A percentile compares a stretch with the other conserved stretches of the same genome.
These are phyloP conservation scores for Candida chauliodis DNA, from an alignment of 805 yeast species.

Conservation along the genomic window DNA sequence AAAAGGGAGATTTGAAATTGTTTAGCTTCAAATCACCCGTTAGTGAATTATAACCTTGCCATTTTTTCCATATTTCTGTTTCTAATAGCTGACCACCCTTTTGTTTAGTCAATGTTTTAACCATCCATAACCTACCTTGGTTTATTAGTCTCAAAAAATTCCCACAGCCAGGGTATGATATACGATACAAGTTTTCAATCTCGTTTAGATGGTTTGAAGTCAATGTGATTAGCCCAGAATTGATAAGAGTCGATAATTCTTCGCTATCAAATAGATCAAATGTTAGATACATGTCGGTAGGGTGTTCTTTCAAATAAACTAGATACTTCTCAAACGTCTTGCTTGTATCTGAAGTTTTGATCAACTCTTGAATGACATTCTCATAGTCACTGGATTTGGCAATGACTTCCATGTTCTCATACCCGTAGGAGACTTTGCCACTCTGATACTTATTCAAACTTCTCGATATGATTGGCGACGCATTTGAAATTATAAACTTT, in stretches of 20 bases:
- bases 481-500: conserved; percentile 40
- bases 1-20: conserved; percentile 43
- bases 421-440: conserved; percentile 40
- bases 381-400: conserved; percentile 23
- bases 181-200: conserved; percentile 38
- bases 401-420: conserved; percentile 39
- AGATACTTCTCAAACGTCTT: conserved; percentile 9
- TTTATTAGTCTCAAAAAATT: conserved; percentile 43
- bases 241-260: conserved; percentile 30
- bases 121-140: conserved; percentile 43
- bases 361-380: conserved; percentile 15
- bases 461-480: conserved; percentile 43
- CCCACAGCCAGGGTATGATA: conserved; percentile 52
- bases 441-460: conserved; percentile 25
- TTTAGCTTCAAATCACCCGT: conserved; percentile 29
- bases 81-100: conserved; percentile 45
- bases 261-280: conserved; percentile 21
- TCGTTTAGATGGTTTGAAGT: conserved; percentile 43
- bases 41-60: conserved; percentile 35
- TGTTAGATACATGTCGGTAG: conserved; percentile 26
- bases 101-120: conserved; percentile 30
- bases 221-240: conserved; percentile 42
- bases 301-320: conserved; percentile 16
- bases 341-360: conserved; percentile 19
- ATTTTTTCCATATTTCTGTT: conserved; percentile 37